These are phyloP conservation scores for Populus tomentosa DNA, from an alignment of 441 rosid species.

Conservation along the genomic window DNA sequence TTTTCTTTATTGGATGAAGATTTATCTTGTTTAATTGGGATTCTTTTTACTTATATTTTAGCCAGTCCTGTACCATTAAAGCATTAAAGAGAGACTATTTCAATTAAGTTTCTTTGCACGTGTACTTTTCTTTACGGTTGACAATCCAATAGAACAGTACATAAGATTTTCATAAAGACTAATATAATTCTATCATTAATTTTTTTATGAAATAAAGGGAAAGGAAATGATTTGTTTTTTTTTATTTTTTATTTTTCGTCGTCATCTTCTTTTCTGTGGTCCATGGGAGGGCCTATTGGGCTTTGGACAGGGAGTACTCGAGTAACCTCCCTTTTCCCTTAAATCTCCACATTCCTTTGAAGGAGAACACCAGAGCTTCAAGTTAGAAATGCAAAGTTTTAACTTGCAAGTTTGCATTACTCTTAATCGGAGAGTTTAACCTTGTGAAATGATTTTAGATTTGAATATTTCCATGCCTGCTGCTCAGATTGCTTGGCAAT, in stretches of 20 bases:
- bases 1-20: neutral
- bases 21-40: neutral
- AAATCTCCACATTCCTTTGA: neutral
- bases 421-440: neutral
- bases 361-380: neutral
- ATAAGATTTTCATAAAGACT: neutral
- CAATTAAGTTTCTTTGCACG: neutral
- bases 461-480: neutral
- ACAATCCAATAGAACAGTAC: neutral
- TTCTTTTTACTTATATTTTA: neutral
- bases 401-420: neutral
- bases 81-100: neutral
- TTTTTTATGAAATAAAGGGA: neutral
- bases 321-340: neutral
- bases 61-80: neutral
- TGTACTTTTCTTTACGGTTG: neutral
- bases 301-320: neutral
- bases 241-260: too few relatives aligned
- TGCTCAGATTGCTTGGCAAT: constrained; percentile 12
- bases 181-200: neutral
- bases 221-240: neutral
- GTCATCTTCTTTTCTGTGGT: neutral
- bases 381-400: neutral
- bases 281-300: neutral
- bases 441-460: neutral